These are phyloP conservation scores for Globisporangium heterothallicum DNA, from an alignment of 352 stramenopile species.

Conservation along the genomic window DNA sequence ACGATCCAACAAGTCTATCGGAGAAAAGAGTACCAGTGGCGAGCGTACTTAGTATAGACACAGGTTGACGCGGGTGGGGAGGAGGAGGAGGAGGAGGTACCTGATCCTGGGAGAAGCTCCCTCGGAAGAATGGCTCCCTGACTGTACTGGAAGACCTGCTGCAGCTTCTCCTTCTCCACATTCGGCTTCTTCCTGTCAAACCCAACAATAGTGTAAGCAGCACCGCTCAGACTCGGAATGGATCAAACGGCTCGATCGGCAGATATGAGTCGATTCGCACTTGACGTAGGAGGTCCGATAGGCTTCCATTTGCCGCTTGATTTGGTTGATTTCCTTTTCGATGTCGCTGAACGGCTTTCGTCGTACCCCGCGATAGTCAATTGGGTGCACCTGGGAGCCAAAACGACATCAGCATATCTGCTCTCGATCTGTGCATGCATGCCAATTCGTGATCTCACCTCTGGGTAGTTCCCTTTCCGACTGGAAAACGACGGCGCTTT, in stretches of 20 bases:
- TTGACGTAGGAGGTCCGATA: conserved; percentile 46
- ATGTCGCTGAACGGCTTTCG: conserved; percentile 68
- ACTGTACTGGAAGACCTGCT: conserved; percentile 72
- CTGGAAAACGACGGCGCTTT: conserved; percentile 35
- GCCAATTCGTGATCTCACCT: conserved; percentile 19
- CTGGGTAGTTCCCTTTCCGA: conserved; percentile 17
- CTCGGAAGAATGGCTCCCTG: conserved; percentile 60
- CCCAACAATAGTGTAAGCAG: background rate
- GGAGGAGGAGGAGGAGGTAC: conserved; percentile 15
- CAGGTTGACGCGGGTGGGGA: background rate
- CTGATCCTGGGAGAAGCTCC: conserved; percentile 62
- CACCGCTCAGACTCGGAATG: background rate
- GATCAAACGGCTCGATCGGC: too few relatives aligned
- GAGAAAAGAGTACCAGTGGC: too few relatives aligned
- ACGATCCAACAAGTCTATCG: conserved; percentile 48
- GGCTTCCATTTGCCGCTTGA: conserved; percentile 68
- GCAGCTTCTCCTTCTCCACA: conserved; percentile 80
- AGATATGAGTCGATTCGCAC: conserved; percentile 25
- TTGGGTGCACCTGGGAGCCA: conserved; percentile 41
- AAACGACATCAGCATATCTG: background rate
- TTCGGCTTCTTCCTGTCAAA: conserved; percentile 38
- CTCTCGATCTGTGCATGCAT: background rate
- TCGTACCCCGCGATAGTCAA: conserved; percentile 41
- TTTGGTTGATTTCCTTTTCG: conserved; percentile 68
- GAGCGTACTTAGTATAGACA: background rate